These are phyloP conservation scores for Apiotrichum laibachii DNA, from an alignment of 1,284 basidiomycete species.

Conservation along the genomic window DNA sequence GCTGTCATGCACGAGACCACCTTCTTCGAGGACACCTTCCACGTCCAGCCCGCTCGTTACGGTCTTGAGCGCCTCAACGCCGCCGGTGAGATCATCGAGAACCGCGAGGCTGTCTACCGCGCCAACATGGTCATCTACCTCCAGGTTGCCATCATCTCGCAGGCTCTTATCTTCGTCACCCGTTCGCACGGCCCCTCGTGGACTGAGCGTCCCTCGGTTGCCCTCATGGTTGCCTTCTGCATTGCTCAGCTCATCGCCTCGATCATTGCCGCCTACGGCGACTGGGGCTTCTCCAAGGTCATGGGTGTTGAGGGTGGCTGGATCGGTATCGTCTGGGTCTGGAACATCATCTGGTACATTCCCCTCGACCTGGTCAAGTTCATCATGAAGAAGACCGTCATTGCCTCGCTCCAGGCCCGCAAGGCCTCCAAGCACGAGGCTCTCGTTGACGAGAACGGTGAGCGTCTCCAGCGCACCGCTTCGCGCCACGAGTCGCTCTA, in stretches of 20 bases:
- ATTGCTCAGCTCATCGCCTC: slow-evolving; percentile 90
- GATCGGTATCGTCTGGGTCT: slow-evolving; percentile 96
- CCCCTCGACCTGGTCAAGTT: slow-evolving; percentile 96
- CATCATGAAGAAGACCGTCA: slow-evolving; percentile 86
- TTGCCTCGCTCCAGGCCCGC: slow-evolving; percentile 76
- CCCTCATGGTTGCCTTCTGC: slow-evolving; percentile 85
- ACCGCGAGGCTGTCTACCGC: background rate
- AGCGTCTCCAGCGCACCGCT: slow-evolving; percentile 79
- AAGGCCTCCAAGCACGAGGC: slow-evolving; percentile 57
- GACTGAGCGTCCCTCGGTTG: slow-evolving; percentile 91
- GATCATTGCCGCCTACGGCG: slow-evolving; percentile 86
- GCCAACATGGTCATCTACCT: slow-evolving; percentile 66
- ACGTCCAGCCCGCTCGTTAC: slow-evolving; percentile 58
- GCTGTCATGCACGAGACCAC: slow-evolving; percentile 79
- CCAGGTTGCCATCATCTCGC: slow-evolving; percentile 93
- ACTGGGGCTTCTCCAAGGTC: slow-evolving; percentile 88
- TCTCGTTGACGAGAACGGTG: slow-evolving; percentile 57
- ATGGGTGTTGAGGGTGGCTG: slow-evolving; percentile 77
- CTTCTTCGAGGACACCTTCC: slow-evolving; percentile 87
- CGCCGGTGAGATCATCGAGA: slow-evolving; percentile 20
- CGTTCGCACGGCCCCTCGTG: slow-evolving; percentile 97
- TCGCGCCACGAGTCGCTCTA: slow-evolving; percentile 93
- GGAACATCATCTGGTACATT: slow-evolving; percentile 93
- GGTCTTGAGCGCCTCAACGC: slow-evolving; percentile 43
- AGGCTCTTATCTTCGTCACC: slow-evolving; percentile 95